Conservation (phyloP, 352 stramenopile species). For the Pythium rhizo-oryzae region DNA sequence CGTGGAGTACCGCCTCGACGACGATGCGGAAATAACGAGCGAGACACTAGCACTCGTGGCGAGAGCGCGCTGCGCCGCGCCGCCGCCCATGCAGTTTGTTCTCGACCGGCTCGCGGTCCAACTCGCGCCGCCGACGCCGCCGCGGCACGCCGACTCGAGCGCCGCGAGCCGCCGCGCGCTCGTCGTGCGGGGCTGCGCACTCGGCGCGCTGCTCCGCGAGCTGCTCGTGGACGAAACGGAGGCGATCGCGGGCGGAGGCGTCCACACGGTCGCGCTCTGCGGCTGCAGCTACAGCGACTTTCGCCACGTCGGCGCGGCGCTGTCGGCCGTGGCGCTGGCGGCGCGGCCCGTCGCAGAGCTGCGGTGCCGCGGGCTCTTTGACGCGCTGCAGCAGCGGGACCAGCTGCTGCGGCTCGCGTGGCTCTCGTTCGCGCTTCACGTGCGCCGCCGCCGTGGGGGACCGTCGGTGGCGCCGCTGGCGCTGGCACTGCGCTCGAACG, state of each 20-base stretch:
- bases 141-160: not conserved
- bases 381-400: not conserved
- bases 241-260: not conserved
- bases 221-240: not conserved
- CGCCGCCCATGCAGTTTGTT: not conserved
- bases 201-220: not conserved
- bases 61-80: not conserved
- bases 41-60: not conserved
- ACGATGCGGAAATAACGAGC: not conserved
- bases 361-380: not conserved
- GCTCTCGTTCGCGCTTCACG: not conserved
- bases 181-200: not conserved
- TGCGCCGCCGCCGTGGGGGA: not conserved
- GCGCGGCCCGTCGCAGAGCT: not conserved
- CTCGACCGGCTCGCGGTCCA: constrained; percentile 4
- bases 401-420: constrained; percentile 4
- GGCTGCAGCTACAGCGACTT: constrained; percentile 1
- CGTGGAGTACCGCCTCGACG: constrained; percentile 4
- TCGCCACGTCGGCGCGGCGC: constrained; percentile 1
- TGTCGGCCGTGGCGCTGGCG: not conserved
- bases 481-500: not conserved
- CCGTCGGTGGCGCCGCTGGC: not conserved
- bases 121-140: not conserved
- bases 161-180: not conserved
- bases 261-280: not conserved